Evolutionary conservation across 441 rosid species (phyloP), one percentile per base, ranked within the genome.

Genomic region (Dalechampia spathulata): DNA sequence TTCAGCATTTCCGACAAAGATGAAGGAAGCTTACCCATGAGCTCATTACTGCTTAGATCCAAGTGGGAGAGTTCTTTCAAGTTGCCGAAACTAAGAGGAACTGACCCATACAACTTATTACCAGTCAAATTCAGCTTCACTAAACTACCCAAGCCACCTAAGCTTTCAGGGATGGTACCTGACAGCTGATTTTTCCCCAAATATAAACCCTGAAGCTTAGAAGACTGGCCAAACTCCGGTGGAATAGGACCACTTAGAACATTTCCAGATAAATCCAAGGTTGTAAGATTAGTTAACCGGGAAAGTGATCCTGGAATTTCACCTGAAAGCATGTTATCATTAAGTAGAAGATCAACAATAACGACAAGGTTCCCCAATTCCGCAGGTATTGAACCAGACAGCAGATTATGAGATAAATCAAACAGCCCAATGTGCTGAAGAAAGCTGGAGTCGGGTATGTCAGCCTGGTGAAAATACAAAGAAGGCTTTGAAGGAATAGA

Each of bases 351-450:
- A 73, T 85, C 75, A 22, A 85, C 89, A 5, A 93, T 49, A 26
- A 81, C 85, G 10, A 60, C 57, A 61, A 94, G 86, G 42, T 71
- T 73, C 32, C 95, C 97, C 42, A 93, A 49, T 52, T 82, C 91
- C 39, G 68, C 68, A 38, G 99, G 99, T 53, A 93, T 70, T 0
- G 75, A 37, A 44, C 99, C 96, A 9, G 87, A 75, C 72, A 90
- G 45, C 48, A 51, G 65, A 58, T 93, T 93, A 47, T 87, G 46
- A 0, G 99, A 90, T 66, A 93, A 75, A 77, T 90, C 97, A 55
- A 74, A 81, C 12, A 81, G 71, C 30, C 99, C 97, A 50, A 66
- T 90, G 73, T 93, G 99, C 71, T 93, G 99, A 70, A 85, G 46
- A 55, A 83, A 93, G 78, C 84, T 87, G 55, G 67, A 53, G 49